phyloP scores from a whole-genome alignment of 352 stramenopile species.

The Phytophthora pluvialis region DNA sequence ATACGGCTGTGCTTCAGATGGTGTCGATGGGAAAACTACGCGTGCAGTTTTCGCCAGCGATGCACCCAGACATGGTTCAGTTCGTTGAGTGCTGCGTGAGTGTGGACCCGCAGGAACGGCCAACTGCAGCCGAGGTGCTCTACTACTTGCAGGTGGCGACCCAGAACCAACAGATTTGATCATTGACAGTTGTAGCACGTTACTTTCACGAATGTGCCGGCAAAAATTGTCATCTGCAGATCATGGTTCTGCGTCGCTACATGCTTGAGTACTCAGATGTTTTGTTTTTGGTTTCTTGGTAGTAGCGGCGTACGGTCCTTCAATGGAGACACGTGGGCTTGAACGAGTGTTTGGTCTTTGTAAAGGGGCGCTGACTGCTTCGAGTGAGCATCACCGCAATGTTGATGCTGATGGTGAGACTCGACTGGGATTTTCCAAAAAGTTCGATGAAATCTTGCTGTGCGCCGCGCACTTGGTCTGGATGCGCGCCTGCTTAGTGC shows the following conservation, averaged over 20 bases:
- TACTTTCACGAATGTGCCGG: neutral
- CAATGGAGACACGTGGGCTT: no score
- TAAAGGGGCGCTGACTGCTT: no score
- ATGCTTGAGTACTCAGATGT: no score
- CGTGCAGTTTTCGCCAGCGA: conserved; percentile 33
- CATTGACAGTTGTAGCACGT: neutral
- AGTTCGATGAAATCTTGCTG: neutral
- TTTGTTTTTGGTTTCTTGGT: no score
- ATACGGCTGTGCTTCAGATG: conserved; percentile 46
- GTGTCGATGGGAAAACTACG: conserved; percentile 41
- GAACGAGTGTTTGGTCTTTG: no score
- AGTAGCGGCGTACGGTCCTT: no score
- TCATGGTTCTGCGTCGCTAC: no score
- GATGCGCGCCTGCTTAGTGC: neutral
- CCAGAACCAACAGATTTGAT: conserved; percentile 11
- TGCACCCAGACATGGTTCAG: conserved; percentile 14
- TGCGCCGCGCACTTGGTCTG: neutral
- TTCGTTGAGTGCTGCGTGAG: conserved; percentile 34
- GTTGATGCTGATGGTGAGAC: no score
- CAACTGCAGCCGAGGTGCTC: conserved; percentile 37
- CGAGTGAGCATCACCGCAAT: no score
- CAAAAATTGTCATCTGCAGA: neutral
- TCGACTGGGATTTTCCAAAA: no score
- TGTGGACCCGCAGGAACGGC: conserved; percentile 22
- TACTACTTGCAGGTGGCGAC: conserved; percentile 33